phyloP scores from a whole-genome alignment of 306 rosid species.

The Lithocarpus polystachyus region DNA sequence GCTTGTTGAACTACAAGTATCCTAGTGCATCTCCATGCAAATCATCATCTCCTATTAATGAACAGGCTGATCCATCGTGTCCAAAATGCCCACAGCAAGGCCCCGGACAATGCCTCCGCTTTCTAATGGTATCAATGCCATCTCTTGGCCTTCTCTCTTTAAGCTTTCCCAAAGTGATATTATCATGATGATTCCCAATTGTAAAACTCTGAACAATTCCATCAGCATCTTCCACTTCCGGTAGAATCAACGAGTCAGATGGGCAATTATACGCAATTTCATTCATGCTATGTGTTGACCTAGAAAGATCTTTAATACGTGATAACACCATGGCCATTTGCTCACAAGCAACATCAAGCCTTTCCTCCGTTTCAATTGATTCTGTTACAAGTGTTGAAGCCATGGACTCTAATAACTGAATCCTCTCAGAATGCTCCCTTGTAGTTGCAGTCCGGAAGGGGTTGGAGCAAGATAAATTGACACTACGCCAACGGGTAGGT shows the following conservation, averaged over 20 bases:
- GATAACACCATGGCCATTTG: constrained; percentile 62
- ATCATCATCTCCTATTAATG: constrained; percentile 48
- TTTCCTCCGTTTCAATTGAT: constrained; percentile 73
- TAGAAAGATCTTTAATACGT: constrained; percentile 62
- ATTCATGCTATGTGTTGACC: constrained; percentile 43
- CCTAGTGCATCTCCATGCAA: constrained; percentile 53
- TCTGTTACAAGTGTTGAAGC: constrained; percentile 55
- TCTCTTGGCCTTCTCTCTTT: constrained; percentile 76
- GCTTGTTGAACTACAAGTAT: constrained; percentile 36
- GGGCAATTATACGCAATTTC: constrained; percentile 47
- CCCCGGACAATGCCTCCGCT: constrained; percentile 56
- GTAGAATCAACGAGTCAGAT: constrained; percentile 61
- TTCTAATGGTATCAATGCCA: constrained; percentile 53
- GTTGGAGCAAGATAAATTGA: constrained; percentile 37
- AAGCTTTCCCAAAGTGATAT: constrained; percentile 53
- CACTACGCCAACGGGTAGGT: constrained; percentile 59
- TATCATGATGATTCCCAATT: constrained; percentile 52
- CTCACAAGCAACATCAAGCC: constrained; percentile 66
- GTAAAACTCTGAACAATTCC: constrained; percentile 53
- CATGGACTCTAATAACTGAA: constrained; percentile 64
- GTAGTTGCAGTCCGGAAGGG: constrained; percentile 32
- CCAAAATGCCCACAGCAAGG: constrained; percentile 64
- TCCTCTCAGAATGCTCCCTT: constrained; percentile 55
- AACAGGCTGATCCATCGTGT: constrained; percentile 58
- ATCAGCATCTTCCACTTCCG: constrained; percentile 65